These are phyloP conservation scores for Pythium chondricola DNA, from an alignment of 352 stramenopile species.

Conservation along the genomic window DNA sequence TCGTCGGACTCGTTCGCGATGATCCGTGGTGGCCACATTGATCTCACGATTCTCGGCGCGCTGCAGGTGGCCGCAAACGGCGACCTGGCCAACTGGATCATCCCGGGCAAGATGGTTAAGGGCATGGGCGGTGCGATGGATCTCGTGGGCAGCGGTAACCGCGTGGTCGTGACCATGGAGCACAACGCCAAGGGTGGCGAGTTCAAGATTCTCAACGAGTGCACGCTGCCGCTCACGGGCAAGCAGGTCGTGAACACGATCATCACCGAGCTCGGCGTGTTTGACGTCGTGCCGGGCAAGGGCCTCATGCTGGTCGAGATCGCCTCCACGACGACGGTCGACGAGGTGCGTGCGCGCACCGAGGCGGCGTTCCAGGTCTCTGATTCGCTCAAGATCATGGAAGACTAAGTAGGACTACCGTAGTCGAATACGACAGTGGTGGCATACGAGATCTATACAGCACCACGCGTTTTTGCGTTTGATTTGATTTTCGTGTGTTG, in stretches of 20 bases:
- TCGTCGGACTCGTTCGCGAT: conserved; percentile 95
- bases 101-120: conserved; percentile 95
- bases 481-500: too few relatives aligned
- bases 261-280: conserved; percentile 90
- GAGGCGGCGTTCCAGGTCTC: conserved; percentile 75
- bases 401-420: too few relatives aligned
- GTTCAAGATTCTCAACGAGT: conserved; percentile 93
- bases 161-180: conserved; percentile 97
- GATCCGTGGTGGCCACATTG: conserved; percentile 94
- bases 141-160: conserved; percentile 89
- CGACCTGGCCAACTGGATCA: conserved; percentile 96
- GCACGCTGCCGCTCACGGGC: conserved; percentile 92
- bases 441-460: too few relatives aligned
- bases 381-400: conserved; percentile 52
- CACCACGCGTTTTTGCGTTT: too few relatives aligned
- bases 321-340: conserved; percentile 67
- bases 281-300: conserved; percentile 53
- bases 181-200: conserved; percentile 92
- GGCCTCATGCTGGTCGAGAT: conserved; percentile 89
- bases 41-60: conserved; percentile 95
- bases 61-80: conserved; percentile 92
- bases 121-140: conserved; percentile 98
- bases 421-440: too few relatives aligned
- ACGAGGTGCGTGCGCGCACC: conserved; percentile 74
- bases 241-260: conserved; percentile 92